A percentile compares a stretch with the other conserved stretches of the same genome.
These are phyloP conservation scores for Ascochyta rabiei DNA, from an alignment of 2,329 filamentous ascomycete genomes.

Conservation along the genomic window DNA sequence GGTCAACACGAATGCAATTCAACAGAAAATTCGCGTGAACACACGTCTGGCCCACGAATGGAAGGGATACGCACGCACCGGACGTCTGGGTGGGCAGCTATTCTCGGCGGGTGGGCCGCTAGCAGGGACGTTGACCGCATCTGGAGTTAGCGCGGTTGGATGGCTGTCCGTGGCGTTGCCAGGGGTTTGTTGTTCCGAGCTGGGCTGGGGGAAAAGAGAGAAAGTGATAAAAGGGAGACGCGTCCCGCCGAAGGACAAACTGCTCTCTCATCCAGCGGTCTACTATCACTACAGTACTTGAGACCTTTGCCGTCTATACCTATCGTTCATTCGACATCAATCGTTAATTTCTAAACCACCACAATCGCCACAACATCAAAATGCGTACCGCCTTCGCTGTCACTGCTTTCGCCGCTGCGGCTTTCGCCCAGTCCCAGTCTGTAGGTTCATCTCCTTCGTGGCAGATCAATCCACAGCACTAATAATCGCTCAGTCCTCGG, in stretches of 20 bases:
- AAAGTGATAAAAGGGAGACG: not conserved
- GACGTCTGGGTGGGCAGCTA: conserved; percentile 11
- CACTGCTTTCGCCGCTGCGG: conserved; percentile 33
- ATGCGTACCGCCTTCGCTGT: conserved; percentile 38
- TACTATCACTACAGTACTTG: not conserved
- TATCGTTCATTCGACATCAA: conserved; percentile 8
- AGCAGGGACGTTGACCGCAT: conserved; percentile 1
- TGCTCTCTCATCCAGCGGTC: not conserved
- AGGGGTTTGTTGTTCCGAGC: conserved; percentile 14
- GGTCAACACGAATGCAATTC: conserved; percentile 13
- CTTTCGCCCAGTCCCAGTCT: conserved; percentile 27
- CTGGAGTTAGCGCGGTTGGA: conserved; percentile 4
- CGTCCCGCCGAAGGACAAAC: conserved; percentile 1
- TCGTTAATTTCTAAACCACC: conserved; percentile 17
- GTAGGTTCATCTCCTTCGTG: conserved; percentile 20
- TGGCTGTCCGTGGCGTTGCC: conserved; percentile 16
- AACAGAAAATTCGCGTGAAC: conserved; percentile 11
- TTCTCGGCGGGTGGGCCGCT: conserved; percentile 12
- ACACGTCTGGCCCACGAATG: conserved; percentile 12
- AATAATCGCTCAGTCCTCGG: conserved; percentile 18
- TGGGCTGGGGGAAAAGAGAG: conserved; percentile 4
- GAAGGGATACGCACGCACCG: conserved; percentile 12
- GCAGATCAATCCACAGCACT: conserved; percentile 6
- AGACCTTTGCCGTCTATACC: conserved; percentile 12
- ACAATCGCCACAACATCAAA: conserved; percentile 19